A percentile compares a stretch with the other conserved stretches of the same genome.
These are phyloP conservation scores for Setomelanomma holmii DNA, from an alignment of 2,329 filamentous ascomycete genomes.

Conservation along the genomic window DNA sequence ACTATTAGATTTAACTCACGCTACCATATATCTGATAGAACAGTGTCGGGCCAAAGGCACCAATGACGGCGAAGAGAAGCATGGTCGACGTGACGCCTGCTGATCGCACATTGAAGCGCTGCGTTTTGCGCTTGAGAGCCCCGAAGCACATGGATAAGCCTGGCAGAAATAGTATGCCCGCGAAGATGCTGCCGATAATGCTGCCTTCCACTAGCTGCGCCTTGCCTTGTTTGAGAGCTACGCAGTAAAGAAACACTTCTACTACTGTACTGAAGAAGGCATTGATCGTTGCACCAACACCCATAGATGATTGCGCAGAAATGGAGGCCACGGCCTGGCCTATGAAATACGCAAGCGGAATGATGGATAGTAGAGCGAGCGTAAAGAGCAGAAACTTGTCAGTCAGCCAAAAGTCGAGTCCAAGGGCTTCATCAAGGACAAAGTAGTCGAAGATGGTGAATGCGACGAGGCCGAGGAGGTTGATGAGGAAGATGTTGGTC, in stretches of 20 bases:
- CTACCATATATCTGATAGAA: slow-evolving; percentile 99
- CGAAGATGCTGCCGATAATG: slow-evolving; percentile 97
- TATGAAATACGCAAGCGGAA: slow-evolving; percentile 97
- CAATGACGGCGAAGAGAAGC: slow-evolving; percentile 94
- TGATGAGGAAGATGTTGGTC: slow-evolving; percentile 99
- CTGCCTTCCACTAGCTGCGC: slow-evolving; percentile 92
- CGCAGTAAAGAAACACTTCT: slow-evolving; percentile 96
- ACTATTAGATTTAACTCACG: slow-evolving; percentile 45
- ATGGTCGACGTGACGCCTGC: slow-evolving; percentile 98
- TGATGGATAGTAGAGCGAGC: slow-evolving; percentile 86
- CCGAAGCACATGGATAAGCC: slow-evolving; percentile 99
- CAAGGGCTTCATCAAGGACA: slow-evolving; percentile 73
- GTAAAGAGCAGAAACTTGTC: slow-evolving; percentile 86
- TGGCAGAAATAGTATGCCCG: slow-evolving; percentile 91
- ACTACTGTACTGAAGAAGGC: slow-evolving; percentile 98
- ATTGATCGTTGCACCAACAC: slow-evolving; percentile 93
- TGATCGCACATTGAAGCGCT: slow-evolving; percentile 95
- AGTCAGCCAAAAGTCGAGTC: slow-evolving; percentile 76
- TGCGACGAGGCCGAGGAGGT: slow-evolving; percentile 89
- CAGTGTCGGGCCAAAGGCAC: slow-evolving; percentile 90
- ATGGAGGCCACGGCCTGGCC: slow-evolving; percentile 98
- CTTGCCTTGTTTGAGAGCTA: slow-evolving; percentile 91
- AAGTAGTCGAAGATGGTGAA: slow-evolving; percentile 96
- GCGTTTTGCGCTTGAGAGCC: slow-evolving; percentile 95
- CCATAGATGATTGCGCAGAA: slow-evolving; percentile 98